These are phyloP conservation scores for Stemphylium vesicarium DNA, from an alignment of 2,329 filamentous ascomycete species.

Conservation along the genomic window DNA sequence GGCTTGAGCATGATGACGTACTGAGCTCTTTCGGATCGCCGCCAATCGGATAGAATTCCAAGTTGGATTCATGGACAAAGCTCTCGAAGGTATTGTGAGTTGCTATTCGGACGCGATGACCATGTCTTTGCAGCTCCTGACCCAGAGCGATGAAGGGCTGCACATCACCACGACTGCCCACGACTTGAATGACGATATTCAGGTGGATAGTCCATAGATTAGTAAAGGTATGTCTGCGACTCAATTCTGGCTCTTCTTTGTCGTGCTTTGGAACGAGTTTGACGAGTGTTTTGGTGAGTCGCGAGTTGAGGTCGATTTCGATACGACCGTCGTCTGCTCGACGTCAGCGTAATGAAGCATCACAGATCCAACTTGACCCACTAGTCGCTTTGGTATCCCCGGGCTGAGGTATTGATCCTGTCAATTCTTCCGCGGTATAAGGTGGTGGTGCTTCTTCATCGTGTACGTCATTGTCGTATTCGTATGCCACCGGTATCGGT, in stretches of 20 bases:
- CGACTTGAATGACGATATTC: slow-evolving; percentile 63
- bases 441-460: slow-evolving; percentile 2
- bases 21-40: slow-evolving; percentile 48
- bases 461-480: slow-evolving; percentile 2
- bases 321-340: slow-evolving; percentile 32
- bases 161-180: slow-evolving; percentile 60
- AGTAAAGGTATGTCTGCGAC: slow-evolving; percentile 1
- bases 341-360: neutral
- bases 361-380: neutral
- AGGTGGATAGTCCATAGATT: slow-evolving; percentile 24
- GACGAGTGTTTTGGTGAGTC: slow-evolving; percentile 24
- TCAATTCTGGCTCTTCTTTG: neutral
- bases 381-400: slow-evolving; percentile 22
- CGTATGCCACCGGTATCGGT: neutral
- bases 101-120: slow-evolving; percentile 35
- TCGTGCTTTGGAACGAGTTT: slow-evolving; percentile 25
- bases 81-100: slow-evolving; percentile 26
- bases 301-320: slow-evolving; percentile 33
- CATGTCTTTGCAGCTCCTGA: slow-evolving; percentile 51
- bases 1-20: too few species aligned
- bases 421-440: slow-evolving; percentile 2
- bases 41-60: slow-evolving; percentile 47
- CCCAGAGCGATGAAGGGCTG: slow-evolving; percentile 67
- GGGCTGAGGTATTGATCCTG: slow-evolving; percentile 11
- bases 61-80: slow-evolving; percentile 22